Base-by-base conservation (phyloP, 441 rosid species). In the Metrosideros polymorpha region DNA sequence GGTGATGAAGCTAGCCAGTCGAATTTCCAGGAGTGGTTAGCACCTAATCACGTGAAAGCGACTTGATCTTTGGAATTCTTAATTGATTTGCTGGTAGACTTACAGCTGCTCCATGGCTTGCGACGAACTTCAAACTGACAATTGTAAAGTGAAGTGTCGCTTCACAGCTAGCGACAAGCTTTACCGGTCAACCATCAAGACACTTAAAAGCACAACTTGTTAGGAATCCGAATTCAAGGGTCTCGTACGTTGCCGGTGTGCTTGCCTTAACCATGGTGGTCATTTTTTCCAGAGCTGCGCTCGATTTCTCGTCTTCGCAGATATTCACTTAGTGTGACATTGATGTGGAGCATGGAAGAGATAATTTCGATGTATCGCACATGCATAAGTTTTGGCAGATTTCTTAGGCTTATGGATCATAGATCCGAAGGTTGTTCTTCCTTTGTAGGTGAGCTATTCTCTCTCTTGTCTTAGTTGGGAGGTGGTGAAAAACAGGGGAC, bases 121-220 rank as follows among this genome's bases (percentile, higher is more conserved):
- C 2, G 5, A 22, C 0, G 0, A 39, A 71, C 79, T 71, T 0
- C 2, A 2, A 71, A 22, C 79, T 2, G 47, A 71, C 4, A 0
- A 35, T 22, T 66, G 35, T 35, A 19, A 66, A 35, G 45, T 35
- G 77, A 66, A 35, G 45, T 1, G 27, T 3, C 8, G 1, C 17
- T 6, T 35, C 79, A 71, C 27, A 22, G n/a, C 79, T 39, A 39
- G 79, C 0, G 47, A 71, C n/a, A 39, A 39, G n/a, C 79, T 39
- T 39, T 12, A 22, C 17, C 47, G 10, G 47, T 39, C 9, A 5
- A 71, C 47, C n/a, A 71, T 39, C 1, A 9, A 39, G 47, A 6
- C 47, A 6, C 79, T 71, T 5, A n/a, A 39, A 39, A 10, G 6
- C 47, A 0, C 79, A 19, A 19, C 45, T 10, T 22, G 47, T 39